Evolutionary conservation across 352 stramenopile genomes (phyloP), one percentile per base, ranked within the genome.

Genomic region (Phytopythium mirpurense): DNA sequence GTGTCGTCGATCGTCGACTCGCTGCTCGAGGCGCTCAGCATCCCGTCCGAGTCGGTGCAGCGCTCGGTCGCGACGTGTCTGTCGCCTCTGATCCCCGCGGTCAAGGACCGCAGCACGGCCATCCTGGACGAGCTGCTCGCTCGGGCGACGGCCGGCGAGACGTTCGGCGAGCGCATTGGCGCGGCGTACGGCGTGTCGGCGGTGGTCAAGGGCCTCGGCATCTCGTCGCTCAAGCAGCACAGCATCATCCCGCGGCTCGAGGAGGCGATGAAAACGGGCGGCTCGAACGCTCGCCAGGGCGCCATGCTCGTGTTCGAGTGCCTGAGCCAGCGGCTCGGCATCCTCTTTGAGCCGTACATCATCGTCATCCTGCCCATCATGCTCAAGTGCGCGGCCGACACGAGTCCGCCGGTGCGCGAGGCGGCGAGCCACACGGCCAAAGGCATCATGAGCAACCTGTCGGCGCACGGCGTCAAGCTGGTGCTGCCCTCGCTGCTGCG

Each of bases 361-460:
- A 99, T 99, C 47, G 90, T 98, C 10, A 96, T 99, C n/a, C 69
- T 99, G 19, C 96, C 97, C 14, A 88, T 98, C 41, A 86, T 99
- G 63, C 86, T 99, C 37, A 98, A 98, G 70, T 98, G 90, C 59
- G 99, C 98, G 62, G 95, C 91, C 38, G 97, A 99, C 54, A 81
- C 80, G 32, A 98, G 88, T 57, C 92, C 98, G 48, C 77, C 97
- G 62, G 98, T 99, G 16, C 88, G 98, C 36, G 86, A 97, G 42
- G 97, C 97, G 6, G 96, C 98, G 15, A 90, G 93, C 40, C 83
- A 93, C 38, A 97, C 96, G 11, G 91, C 93, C 3, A 95, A 96
- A 47, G 83, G 95, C 15, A 99, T 99, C 54, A 99, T 99, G 97
- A 85, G 81, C 36, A 98, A 99, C 53, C 77, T 99, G 35, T 99